Evolutionary conservation across 2,329 filamentous ascomycete genomes (phyloP).

Genomic region (Pestalotiopsis sp.): DNA sequence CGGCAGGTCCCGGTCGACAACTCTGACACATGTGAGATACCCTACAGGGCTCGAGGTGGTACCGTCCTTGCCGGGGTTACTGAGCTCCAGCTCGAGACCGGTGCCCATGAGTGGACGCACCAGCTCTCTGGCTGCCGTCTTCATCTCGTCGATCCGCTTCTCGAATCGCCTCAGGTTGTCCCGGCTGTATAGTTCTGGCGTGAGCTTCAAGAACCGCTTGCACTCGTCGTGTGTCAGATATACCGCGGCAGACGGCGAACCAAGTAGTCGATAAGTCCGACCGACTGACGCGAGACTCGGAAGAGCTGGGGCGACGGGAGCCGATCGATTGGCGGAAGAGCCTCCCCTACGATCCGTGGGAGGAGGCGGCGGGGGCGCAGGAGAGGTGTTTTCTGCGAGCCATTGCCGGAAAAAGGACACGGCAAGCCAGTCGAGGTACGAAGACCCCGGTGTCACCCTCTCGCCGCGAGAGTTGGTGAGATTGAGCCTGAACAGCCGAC

Average conservation of each 20-base stretch:
- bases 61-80: slow-evolving; percentile 37
- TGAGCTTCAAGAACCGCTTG: slow-evolving; percentile 84
- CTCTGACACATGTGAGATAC: slow-evolving; percentile 15
- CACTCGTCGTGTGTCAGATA: slow-evolving; percentile 86
- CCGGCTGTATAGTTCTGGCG: slow-evolving; percentile 77
- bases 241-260: slow-evolving; percentile 55
- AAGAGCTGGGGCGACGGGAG: slow-evolving; percentile 35
- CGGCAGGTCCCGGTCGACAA: slow-evolving; percentile 31
- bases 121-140: slow-evolving; percentile 76
- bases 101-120: slow-evolving; percentile 86
- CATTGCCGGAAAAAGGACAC: slow-evolving; percentile 88
- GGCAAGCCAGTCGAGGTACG: slow-evolving; percentile 87
- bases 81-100: slow-evolving; percentile 76
- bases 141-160: slow-evolving; percentile 84
- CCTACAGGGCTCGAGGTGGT: slow-evolving; percentile 11
- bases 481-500: slow-evolving; percentile 77
- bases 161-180: slow-evolving; percentile 88
- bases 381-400: slow-evolving; percentile 86
- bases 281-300: slow-evolving; percentile 60
- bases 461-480: slow-evolving; percentile 80
- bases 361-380: slow-evolving; percentile 41
- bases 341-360: slow-evolving; percentile 13
- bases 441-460: slow-evolving; percentile 74
- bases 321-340: slow-evolving; percentile 28
- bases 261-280: slow-evolving; percentile 76